Percentiles rank a stretch among this genome's conserved stretches.
Conservation (phyloP, 2,329 filamentous ascomycete species). For the Penicillium sp. region DNA sequence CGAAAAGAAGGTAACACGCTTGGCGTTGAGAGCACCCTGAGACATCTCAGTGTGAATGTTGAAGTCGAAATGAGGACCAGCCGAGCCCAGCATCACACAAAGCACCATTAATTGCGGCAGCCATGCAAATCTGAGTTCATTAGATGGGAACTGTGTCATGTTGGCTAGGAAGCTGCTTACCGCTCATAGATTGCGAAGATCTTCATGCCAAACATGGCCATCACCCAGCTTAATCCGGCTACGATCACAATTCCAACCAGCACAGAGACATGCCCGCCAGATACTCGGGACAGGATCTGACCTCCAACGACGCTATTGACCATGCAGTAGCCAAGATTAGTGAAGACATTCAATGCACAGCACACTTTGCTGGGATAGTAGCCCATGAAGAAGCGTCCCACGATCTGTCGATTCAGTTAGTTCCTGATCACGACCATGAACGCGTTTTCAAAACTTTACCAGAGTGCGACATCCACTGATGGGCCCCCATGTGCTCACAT, state of each 20-base stretch:
- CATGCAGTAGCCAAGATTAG: slow-evolving; percentile 45
- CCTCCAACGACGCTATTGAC: slow-evolving; percentile 45
- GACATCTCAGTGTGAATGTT: slow-evolving; percentile 28
- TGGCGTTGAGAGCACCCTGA: slow-evolving; percentile 30
- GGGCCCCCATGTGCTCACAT: slow-evolving; percentile 44
- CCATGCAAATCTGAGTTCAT: slow-evolving; percentile 36
- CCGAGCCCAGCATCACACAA: slow-evolving; percentile 41
- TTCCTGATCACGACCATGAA: neutral
- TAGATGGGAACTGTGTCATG: neutral
- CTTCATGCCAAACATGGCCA: slow-evolving; percentile 42
- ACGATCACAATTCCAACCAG: slow-evolving; percentile 41
- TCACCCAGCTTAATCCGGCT: slow-evolving; percentile 33
- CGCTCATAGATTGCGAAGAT: slow-evolving; percentile 46
- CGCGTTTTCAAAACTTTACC: slow-evolving; percentile 24
- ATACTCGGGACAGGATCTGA: slow-evolving; percentile 44
- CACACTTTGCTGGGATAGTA: slow-evolving; percentile 43
- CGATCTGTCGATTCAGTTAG: slow-evolving; percentile 30
- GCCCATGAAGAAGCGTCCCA: slow-evolving; percentile 44
- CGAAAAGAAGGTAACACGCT: slow-evolving; percentile 38
- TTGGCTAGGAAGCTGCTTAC: slow-evolving; percentile 20
- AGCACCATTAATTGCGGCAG: slow-evolving; percentile 43
- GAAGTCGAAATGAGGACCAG: slow-evolving; percentile 39
- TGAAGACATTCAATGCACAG: slow-evolving; percentile 42
- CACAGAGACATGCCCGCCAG: slow-evolving; percentile 38
- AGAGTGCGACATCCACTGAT: slow-evolving; percentile 44